A percentile compares a stretch with the other conserved stretches of the same genome.
These are phyloP conservation scores for Cystobasidiaceae sp. DNA, from an alignment of 1,284 basidiomycete genomes.

Conservation along the genomic window DNA sequence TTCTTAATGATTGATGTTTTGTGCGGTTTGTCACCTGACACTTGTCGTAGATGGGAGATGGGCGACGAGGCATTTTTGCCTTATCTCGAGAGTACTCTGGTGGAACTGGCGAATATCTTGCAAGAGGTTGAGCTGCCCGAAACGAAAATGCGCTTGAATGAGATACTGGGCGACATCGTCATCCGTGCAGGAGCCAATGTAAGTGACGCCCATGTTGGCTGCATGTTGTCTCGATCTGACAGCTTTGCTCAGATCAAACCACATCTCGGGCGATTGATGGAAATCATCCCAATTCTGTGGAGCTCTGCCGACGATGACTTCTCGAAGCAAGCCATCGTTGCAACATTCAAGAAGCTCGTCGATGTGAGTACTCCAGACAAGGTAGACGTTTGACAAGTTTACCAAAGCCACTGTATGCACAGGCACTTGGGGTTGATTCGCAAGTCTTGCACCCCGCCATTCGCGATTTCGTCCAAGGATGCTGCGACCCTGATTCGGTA, in stretches of 20 bases:
- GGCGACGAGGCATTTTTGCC: slow-evolving; percentile 36
- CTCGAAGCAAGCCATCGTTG: slow-evolving; percentile 38
- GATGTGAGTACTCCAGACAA: slow-evolving; percentile 31
- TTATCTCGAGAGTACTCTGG: slow-evolving; percentile 33
- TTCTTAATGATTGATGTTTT: too few relatives aligned
- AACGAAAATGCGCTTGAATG: slow-evolving; percentile 35
- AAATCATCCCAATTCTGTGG: slow-evolving; percentile 39
- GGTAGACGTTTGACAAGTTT: too few relatives aligned
- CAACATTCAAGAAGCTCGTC: slow-evolving; percentile 37
- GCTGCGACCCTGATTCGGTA: slow-evolving; percentile 35
- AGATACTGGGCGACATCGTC: slow-evolving; percentile 39
- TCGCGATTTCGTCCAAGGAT: slow-evolving; percentile 35
- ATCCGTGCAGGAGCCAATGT: slow-evolving; percentile 35
- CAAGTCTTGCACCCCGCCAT: slow-evolving; percentile 33
- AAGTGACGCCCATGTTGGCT: background rate
- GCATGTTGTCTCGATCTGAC: too few relatives aligned
- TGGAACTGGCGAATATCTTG: slow-evolving; percentile 35
- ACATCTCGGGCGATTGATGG: slow-evolving; percentile 33
- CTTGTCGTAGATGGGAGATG: slow-evolving; percentile 22
- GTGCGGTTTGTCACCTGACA: background rate
- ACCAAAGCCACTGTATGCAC: too few relatives aligned
- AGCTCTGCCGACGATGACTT: slow-evolving; percentile 27
- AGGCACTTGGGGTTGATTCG: slow-evolving; percentile 34
- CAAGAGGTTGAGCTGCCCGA: slow-evolving; percentile 37
- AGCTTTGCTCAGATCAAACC: slow-evolving; percentile 36